A percentile compares a stretch with the other conserved stretches of the same genome.
Conservation (phyloP, 2,329 filamentous ascomycete species). For the Colletotrichum tropicicola region DNA sequence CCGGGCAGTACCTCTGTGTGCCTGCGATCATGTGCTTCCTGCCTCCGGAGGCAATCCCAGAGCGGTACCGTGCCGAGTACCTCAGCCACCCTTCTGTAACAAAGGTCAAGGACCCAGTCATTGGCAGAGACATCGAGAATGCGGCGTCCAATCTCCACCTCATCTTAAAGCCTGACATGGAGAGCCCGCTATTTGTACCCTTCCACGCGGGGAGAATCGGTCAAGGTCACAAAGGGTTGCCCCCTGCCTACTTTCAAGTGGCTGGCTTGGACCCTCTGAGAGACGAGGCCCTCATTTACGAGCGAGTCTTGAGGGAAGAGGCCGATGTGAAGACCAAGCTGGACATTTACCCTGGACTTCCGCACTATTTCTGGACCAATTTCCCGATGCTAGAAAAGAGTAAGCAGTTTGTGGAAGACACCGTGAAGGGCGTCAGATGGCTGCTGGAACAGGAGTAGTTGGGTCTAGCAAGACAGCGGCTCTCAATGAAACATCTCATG, state of each 20-base stretch:
- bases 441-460: slow-evolving; percentile 8
- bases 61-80: slow-evolving; percentile 18
- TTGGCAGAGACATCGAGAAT: not conserved
- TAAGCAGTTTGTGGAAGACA: slow-evolving; percentile 5
- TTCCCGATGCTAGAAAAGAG: slow-evolving; percentile 13
- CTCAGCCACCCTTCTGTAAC: slow-evolving; percentile 11
- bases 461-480: too few species aligned
- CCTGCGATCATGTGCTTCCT: slow-evolving; percentile 16
- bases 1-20: slow-evolving; percentile 39
- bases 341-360: slow-evolving; percentile 36
- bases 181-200: slow-evolving; percentile 24
- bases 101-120: not conserved
- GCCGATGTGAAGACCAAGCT: slow-evolving; percentile 53
- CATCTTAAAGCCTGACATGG: slow-evolving; percentile 14
- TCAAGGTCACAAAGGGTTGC: slow-evolving; percentile 8
- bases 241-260: slow-evolving; percentile 49
- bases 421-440: slow-evolving; percentile 12
- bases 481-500: too few species aligned
- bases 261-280: slow-evolving; percentile 59
- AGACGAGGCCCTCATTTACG: slow-evolving; percentile 63
- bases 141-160: not conserved
- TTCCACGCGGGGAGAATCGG: slow-evolving; percentile 1
- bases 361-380: slow-evolving; percentile 25
- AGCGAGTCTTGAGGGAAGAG: slow-evolving; percentile 54
- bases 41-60: slow-evolving; percentile 4